These are phyloP conservation scores for Calophaca sinica DNA, from an alignment of 306 rosid genomes.

Conservation along the genomic window DNA sequence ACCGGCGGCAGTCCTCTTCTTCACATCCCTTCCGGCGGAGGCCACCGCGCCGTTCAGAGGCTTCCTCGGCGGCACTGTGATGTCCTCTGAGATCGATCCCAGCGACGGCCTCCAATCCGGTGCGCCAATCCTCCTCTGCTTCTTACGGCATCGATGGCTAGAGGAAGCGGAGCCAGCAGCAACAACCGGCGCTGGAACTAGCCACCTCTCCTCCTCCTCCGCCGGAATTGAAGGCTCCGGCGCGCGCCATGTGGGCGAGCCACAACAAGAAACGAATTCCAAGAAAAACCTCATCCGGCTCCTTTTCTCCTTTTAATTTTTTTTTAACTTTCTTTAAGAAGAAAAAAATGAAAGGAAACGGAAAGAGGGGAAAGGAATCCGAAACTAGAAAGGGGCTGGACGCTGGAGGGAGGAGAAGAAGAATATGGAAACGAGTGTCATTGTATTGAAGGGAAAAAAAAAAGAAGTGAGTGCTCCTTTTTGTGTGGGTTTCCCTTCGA, in stretches of 20 bases:
- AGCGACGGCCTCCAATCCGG: constrained; percentile 73
- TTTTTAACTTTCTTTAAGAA: no score
- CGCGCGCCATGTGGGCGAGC: background rate
- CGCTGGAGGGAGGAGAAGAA: background rate
- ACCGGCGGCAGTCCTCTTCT: constrained; percentile 8
- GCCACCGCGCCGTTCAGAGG: background rate
- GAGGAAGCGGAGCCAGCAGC: background rate
- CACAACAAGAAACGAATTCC: constrained; percentile 61
- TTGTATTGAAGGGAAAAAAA: background rate
- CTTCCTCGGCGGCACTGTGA: background rate
- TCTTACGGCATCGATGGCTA: background rate
- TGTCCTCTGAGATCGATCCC: constrained; percentile 63
- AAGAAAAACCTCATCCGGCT: constrained; percentile 57
- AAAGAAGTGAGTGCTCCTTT: background rate
- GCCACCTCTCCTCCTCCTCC: constrained; percentile 47
- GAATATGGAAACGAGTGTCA: background rate
- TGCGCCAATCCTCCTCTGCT: constrained; percentile 12
- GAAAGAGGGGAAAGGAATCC: background rate
- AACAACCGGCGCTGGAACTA: constrained; percentile 10
- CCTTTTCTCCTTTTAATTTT: background rate
- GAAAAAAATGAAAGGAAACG: background rate
- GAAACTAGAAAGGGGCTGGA: background rate
- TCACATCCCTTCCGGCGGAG: constrained; percentile 12
- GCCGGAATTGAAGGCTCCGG: background rate
- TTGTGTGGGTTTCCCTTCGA: constrained; percentile 6